These are phyloP conservation scores for Phytopythium sindhum DNA, from an alignment of 352 stramenopile genomes.

Conservation along the genomic window DNA sequence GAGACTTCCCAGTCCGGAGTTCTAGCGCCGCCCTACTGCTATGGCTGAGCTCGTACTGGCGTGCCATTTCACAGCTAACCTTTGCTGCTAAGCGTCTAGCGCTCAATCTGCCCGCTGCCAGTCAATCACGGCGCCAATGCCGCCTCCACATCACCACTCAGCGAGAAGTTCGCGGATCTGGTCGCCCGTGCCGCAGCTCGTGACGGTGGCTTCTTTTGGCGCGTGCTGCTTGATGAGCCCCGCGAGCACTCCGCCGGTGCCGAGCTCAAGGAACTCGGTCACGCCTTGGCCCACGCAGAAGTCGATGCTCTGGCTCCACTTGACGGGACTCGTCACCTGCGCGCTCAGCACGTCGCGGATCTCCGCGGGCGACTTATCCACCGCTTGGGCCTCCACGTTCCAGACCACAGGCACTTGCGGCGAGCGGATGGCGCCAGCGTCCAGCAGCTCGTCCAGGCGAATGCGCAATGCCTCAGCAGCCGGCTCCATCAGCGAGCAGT, in stretches of 20 bases:
- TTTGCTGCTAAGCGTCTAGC: neutral
- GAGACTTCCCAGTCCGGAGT: neutral
- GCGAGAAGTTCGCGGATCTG: constrained; percentile 50
- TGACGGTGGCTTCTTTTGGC: constrained; percentile 19
- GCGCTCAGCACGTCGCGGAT: constrained; percentile 45
- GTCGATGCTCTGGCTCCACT: constrained; percentile 81
- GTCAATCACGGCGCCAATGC: neutral
- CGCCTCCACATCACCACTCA: neutral
- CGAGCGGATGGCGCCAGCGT: constrained; percentile 20
- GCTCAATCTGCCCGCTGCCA: constrained; percentile 3
- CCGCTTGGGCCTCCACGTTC: constrained; percentile 64
- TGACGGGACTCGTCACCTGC: constrained; percentile 67
- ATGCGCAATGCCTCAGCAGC: constrained; percentile 44
- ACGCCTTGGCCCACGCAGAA: constrained; percentile 49
- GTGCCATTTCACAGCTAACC: neutral
- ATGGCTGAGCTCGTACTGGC: too few relatives aligned
- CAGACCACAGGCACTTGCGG: constrained; percentile 72
- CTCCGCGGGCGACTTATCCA: constrained; percentile 31
- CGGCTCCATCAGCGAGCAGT: constrained; percentile 75
- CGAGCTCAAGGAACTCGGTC: constrained; percentile 64
- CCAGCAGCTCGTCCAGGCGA: constrained; percentile 29
- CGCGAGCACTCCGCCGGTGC: constrained; percentile 64
- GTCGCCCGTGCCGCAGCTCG: constrained; percentile 54
- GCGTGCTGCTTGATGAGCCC: constrained; percentile 76
- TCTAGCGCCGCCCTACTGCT: too few relatives aligned